Base-by-base conservation (phyloP, 805 yeast genomes). In the Saccharomycopsis sp. region DNA sequence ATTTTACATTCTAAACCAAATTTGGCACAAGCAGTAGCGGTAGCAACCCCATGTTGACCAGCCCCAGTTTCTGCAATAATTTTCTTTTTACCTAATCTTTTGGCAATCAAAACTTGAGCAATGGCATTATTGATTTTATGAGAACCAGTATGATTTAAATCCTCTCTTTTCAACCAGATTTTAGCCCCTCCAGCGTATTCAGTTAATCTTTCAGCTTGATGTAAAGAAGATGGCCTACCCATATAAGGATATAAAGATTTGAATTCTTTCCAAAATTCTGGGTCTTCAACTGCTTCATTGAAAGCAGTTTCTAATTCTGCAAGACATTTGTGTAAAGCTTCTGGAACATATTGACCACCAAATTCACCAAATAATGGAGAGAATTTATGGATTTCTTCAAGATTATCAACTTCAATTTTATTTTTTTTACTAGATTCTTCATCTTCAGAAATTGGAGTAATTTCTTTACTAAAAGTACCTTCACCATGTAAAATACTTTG, bases 281-380 rank as follows among this genome's bases (percentile, higher is more conserved):
- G 92, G 62, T 92, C 98, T 21, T 88, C 85, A 49, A 79, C 78
- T 15, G 96, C 96, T 32, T 67, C 71, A 57, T 83, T 88, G 58
- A 88, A 94, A 3, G 86, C 96, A 40, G 59, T 66, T 65, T 92
- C 98, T 43, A 92, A 72, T 63, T 92, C 95, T 47, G 77, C 73
- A 52, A 92, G 70, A 66, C 97, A 89, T 33, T 94, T 74, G 62
- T 88, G 89, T 55, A 92, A 66, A 18, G 94, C 85, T 67, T 92
- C 99, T 30, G 99, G 99, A 31, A 92, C 98, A 57, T 86, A 92
- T 66, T 92, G 98, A 45, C 99, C 99, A 59, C 99, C 99, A 57
- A 86, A 94, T 37, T 77, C 87, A 55, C 97, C 99, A 53, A 89
- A 89, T 48, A 81, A 70, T 42, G 89, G 80, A 50, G 76, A 72